phyloP scores from a whole-genome alignment of 2,329 filamentous ascomycete species.

The Neurospora crassa region DNA sequence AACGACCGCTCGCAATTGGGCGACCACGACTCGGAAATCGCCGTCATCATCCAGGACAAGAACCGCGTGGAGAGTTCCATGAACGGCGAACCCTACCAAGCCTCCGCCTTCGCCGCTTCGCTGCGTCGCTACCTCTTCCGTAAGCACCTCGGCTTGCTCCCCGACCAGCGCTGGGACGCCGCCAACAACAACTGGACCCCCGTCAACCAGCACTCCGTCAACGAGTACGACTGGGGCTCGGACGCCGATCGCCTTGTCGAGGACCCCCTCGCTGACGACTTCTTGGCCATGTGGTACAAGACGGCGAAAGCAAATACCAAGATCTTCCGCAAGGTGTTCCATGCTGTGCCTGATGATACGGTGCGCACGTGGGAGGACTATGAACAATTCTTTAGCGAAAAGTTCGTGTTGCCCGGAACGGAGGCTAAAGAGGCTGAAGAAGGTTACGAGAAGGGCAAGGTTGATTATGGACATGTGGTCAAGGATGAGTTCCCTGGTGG shows the following conservation, averaged over 20 bases:
- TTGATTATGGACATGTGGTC: constrained; percentile 82
- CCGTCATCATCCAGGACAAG: constrained; percentile 77
- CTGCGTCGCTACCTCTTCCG: constrained; percentile 81
- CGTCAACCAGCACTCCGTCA: constrained; percentile 52
- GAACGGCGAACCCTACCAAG: constrained; percentile 62
- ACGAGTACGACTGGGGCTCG: constrained; percentile 65
- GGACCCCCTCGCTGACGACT: constrained; percentile 62
- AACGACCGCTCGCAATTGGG: constrained; percentile 67
- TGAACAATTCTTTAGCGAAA: constrained; percentile 56
- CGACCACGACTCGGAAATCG: constrained; percentile 78
- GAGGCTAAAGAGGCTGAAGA: constrained; percentile 30
- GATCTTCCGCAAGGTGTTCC: constrained; percentile 73
- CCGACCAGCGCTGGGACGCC: constrained; percentile 58
- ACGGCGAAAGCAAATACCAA: constrained; percentile 73
- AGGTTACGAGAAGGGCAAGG: constrained; percentile 45
- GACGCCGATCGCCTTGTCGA: constrained; percentile 57
- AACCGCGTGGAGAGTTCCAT: constrained; percentile 61
- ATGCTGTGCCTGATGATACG: constrained; percentile 60
- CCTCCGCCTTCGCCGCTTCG: constrained; percentile 66
- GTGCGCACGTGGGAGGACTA: constrained; percentile 67
- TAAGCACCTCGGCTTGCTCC: constrained; percentile 80
- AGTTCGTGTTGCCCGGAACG: constrained; percentile 51
- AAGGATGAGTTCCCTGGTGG: constrained; percentile 68
- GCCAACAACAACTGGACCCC: constrained; percentile 70
- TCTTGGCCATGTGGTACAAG: constrained; percentile 61